Percentiles rank a stretch among this genome's conserved stretches.
phyloP scores from a whole-genome alignment of 208 protist species.

The Porcisia hertigi region DNA sequence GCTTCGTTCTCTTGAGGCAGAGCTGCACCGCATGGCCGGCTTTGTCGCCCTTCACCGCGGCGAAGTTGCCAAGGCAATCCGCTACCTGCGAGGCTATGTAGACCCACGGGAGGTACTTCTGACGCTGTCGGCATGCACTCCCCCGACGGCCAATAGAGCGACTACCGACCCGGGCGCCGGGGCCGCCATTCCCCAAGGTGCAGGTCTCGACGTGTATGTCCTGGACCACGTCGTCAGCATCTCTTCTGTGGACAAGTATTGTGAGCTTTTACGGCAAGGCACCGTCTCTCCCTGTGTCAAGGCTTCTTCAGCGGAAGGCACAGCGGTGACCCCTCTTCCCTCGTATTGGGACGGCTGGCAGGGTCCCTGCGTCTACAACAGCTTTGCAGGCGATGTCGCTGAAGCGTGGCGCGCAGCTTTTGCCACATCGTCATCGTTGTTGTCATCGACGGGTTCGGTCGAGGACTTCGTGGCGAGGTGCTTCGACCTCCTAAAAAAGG shows the following conservation, averaged over 20 bases:
- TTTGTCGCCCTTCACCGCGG: constrained; percentile 62
- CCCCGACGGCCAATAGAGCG: constrained; percentile 24
- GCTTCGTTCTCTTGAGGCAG: constrained; percentile 46
- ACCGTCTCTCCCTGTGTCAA: neutral
- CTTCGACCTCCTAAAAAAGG: constrained; percentile 20
- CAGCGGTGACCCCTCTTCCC: neutral
- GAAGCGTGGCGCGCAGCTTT: constrained; percentile 21
- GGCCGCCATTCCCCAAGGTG: neutral
- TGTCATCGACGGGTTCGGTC: neutral
- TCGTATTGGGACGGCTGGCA: constrained; percentile 29
- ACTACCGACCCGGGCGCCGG: neutral
- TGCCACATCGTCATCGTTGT: neutral
- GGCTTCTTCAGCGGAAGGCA: neutral
- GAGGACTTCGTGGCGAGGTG: constrained; percentile 18
- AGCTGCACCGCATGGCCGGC: constrained; percentile 71
- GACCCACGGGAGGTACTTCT: constrained; percentile 74
- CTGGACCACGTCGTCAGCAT: constrained; percentile 1
- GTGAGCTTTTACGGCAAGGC: neutral
- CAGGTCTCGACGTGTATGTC: constrained; percentile 2
- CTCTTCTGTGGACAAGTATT: neutral
- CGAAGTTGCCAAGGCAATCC: constrained; percentile 47
- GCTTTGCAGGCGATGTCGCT: constrained; percentile 3
- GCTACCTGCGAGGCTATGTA: constrained; percentile 54
- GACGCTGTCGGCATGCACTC: constrained; percentile 64
- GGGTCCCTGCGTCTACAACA: constrained; percentile 32